Conservation (phyloP, 202 grass and related monocot species). For the Cymbopogon flexuosus region DNA sequence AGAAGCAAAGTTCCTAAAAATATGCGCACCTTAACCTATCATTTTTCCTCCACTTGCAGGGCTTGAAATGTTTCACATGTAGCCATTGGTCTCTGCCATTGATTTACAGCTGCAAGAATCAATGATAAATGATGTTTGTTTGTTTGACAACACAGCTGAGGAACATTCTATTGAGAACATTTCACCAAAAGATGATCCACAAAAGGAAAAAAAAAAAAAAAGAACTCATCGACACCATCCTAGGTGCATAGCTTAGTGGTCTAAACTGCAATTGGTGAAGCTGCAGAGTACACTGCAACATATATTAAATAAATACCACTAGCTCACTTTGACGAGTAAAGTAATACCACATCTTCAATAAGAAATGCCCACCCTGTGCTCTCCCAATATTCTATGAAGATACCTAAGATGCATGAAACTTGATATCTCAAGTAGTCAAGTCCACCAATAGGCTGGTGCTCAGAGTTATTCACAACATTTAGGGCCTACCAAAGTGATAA, state of each 20-base stretch:
- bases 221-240: not conserved
- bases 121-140: not conserved
- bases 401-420: slow-evolving; percentile 18
- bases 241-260: slow-evolving; percentile 4
- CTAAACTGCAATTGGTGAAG: not conserved
- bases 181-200: not conserved
- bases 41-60: slow-evolving; percentile 18
- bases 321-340: not conserved
- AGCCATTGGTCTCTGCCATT: slow-evolving; percentile 2
- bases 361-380: not conserved
- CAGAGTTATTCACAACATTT: not conserved
- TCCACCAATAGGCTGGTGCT: slow-evolving; percentile 1
- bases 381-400: slow-evolving; percentile 11
- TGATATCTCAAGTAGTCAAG: not conserved
- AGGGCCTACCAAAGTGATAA: slow-evolving; percentile 15
- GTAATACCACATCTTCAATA: not conserved
- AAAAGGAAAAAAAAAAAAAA: slow-evolving; percentile 26
- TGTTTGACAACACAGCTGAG: not conserved
- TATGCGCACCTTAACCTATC: not conserved
- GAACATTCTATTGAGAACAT: not conserved
- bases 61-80: slow-evolving; percentile 4
- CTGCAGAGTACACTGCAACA: not conserved
- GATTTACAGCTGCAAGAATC: slow-evolving; percentile 25
- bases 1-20: not conserved
- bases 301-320: slow-evolving; percentile 12